Base-by-base conservation (phyloP, 1,284 basidiomycete genomes). In the Porogramme epimiltina region DNA sequence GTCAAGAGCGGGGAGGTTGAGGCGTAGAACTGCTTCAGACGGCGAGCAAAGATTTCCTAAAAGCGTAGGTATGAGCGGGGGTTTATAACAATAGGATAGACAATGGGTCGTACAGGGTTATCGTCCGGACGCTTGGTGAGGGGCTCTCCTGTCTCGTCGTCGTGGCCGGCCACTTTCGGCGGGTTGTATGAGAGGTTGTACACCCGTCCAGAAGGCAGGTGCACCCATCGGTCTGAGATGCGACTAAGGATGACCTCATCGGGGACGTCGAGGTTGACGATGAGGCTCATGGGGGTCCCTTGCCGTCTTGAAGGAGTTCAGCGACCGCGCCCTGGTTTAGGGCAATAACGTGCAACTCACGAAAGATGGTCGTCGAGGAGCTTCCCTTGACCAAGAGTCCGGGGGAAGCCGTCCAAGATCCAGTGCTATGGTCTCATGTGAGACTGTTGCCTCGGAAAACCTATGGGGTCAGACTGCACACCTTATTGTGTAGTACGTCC, bases 351-450 rank as follows among this genome's bases (percentile, higher is more conserved):
- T 36, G 42, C 36, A 34, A 47, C 80, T 42, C 62, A 88, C 85
- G 77, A 76, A 51, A 91, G 76, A 69, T 89, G 84, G 18, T 73
- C 72, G 66, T 98, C 92, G 10, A 99, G 79, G 40, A 96, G 76
- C 67, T 87, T 76, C 1, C 93, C 96, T 71, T 99, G 96, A 16
- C 82, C 85, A 2, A 96, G 71, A 2, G 96, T 99, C 36, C 96
- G 86, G 26, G 96, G 96, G 66, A 99, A 99, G 4, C 96, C 96
- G 65, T 99, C 96, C 31, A 99, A 72, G 58, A 98, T 90, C 95
- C 95, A 98, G 66, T 91, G 85, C 82, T 89, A 47, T 18, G 31
- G 23, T 3, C 18, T 19, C 2, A 15, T 20, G 5, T 18, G 13
- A 15, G 3, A 13, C 3, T 2, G 4, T 22, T 23, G 6, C 3